These are phyloP conservation scores for Davidsoniella australis DNA, from an alignment of 2,329 filamentous ascomycete species.

Conservation along the genomic window DNA sequence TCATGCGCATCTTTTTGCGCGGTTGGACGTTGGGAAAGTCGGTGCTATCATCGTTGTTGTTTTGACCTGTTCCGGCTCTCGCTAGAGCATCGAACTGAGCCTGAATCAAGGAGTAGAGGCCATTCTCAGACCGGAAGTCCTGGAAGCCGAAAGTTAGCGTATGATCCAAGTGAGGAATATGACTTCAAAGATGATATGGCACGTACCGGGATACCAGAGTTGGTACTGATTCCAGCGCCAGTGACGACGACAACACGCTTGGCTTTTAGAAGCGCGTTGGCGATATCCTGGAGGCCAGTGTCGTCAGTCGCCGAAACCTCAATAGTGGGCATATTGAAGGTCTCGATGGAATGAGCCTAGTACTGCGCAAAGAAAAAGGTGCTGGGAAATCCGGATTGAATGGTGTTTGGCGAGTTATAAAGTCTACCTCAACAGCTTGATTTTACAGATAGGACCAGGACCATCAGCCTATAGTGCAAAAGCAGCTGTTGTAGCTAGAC, in stretches of 20 bases:
- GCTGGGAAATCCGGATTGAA: too few species aligned
- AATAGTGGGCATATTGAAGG: conserved; percentile 36
- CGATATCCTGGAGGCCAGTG: conserved; percentile 44
- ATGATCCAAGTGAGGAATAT: neutral
- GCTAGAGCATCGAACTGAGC: conserved; percentile 43
- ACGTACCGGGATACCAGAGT: conserved; percentile 54
- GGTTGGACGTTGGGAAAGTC: conserved; percentile 6
- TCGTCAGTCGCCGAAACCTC: conserved; percentile 35
- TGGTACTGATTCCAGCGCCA: conserved; percentile 58
- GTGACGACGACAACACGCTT: conserved; percentile 56
- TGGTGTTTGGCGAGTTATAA: too few species aligned
- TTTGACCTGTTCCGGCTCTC: conserved; percentile 11
- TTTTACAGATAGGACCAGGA: too few species aligned
- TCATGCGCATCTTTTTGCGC: conserved; percentile 20
- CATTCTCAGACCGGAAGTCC: conserved; percentile 59
- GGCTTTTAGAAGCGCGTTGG: conserved; percentile 45
- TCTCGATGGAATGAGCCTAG: neutral
- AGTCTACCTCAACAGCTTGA: too few species aligned
- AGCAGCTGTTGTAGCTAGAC: too few species aligned
- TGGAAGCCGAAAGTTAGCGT: conserved; percentile 17
- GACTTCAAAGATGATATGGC: neutral
- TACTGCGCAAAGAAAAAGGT: neutral
- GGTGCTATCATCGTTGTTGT: conserved; percentile 1
- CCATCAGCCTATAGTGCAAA: too few species aligned
- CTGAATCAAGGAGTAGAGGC: conserved; percentile 56